Conservation (phyloP, 1,284 basidiomycete species). For the Fomitopsis schrenkii region DNA sequence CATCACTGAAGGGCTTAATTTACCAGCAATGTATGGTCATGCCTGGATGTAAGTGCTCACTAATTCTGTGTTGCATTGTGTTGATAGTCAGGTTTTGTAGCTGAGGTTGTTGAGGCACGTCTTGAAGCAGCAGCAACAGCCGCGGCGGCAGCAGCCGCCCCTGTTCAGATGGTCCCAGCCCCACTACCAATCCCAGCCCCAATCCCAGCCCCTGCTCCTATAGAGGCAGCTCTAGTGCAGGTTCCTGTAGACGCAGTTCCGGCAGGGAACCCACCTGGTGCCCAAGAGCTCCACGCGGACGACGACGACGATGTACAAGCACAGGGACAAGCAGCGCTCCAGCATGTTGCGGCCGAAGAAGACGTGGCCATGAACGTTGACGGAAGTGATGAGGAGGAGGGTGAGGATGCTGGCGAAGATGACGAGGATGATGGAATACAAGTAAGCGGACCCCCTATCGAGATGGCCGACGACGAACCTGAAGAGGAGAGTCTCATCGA, state of each 20-base stretch:
- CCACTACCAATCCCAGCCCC: not conserved
- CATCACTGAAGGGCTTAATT: not conserved
- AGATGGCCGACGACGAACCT: conserved; percentile 4
- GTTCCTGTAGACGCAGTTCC: no score
- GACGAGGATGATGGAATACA: not conserved
- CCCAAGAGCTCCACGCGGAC: not conserved
- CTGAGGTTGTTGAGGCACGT: conserved; percentile 3
- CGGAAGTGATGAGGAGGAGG: not conserved
- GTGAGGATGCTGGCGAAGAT: not conserved
- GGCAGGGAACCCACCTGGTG: not conserved
- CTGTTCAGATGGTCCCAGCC: not conserved
- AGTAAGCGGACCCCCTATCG: not conserved
- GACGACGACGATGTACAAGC: no score
- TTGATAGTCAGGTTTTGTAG: not conserved
- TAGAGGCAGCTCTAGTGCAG: no score
- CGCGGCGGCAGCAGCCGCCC: not conserved
- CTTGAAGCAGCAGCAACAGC: not conserved
- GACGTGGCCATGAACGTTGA: not conserved
- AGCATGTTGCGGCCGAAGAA: not conserved
- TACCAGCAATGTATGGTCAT: conserved; percentile 4
- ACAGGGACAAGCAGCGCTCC: not conserved
- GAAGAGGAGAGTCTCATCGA: not conserved
- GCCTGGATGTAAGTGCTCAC: conserved; percentile 4
- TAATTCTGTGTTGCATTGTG: not conserved
- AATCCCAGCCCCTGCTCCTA: not conserved